Evolutionary conservation across 2,329 filamentous ascomycete genomes (phyloP).

Genomic region (Penicillium crustosum): DNA sequence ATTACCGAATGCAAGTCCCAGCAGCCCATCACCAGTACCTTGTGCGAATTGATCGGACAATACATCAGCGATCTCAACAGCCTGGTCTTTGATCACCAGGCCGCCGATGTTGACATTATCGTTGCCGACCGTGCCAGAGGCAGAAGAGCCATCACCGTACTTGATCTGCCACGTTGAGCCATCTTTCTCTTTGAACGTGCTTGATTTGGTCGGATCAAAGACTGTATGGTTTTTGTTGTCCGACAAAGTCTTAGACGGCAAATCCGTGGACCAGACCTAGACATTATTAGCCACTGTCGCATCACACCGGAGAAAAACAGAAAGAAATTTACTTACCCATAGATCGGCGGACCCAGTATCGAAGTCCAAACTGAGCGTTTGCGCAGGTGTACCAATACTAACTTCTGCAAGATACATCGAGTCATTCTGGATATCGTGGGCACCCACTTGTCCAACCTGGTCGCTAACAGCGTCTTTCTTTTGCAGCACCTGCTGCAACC

Average conservation of each 20-base stretch:
- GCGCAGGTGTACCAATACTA: conserved; percentile 63
- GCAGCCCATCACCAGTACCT: conserved; percentile 61
- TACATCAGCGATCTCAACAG: conserved; percentile 62
- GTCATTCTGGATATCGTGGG: conserved; percentile 68
- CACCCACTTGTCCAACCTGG: conserved; percentile 53
- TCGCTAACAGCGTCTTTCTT: conserved; percentile 40
- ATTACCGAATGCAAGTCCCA: conserved; percentile 64
- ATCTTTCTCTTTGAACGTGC: conserved; percentile 54
- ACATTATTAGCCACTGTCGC: conserved; percentile 11
- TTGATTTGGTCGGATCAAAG: conserved; percentile 62
- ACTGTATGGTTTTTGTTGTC: conserved; percentile 49
- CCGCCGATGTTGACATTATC: conserved; percentile 64
- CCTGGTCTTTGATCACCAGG: conserved; percentile 60
- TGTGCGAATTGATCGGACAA: conserved; percentile 60
- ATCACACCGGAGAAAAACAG: not conserved
- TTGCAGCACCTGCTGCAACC: conserved; percentile 52
- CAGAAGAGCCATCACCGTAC: conserved; percentile 68
- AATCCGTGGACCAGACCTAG: conserved; percentile 57
- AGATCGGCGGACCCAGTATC: conserved; percentile 71
- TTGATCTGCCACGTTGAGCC: conserved; percentile 63
- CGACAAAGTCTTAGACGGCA: conserved; percentile 41
- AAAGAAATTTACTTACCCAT: conserved; percentile 53
- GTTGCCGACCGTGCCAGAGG: conserved; percentile 64
- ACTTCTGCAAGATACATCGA: conserved; percentile 64
- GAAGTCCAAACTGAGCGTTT: conserved; percentile 64